Evolutionary conservation across 2,329 filamentous ascomycete genomes (phyloP), one percentile per base, ranked within the genome.

Genomic region (Fusarium xylarioides): DNA sequence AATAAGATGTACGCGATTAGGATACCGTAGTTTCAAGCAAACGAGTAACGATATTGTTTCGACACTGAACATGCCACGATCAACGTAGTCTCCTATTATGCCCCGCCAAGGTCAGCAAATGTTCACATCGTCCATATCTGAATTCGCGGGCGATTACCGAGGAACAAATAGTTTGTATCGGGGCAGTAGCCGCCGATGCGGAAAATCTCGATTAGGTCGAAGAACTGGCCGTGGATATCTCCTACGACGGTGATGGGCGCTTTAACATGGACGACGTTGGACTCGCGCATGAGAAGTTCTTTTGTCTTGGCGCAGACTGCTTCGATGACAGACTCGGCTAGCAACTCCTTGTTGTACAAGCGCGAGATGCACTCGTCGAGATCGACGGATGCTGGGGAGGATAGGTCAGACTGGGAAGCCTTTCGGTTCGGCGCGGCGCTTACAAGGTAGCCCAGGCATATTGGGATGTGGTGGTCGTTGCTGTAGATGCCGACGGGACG

Each of bases 291-390:
- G 77, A 99, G 89, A 77, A 99, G 88, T 86, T 99, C 96, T 82
- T 99, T 99, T 28, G 97, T 96, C 83, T 99, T 99, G 83, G 96
- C 95, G 86, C 96, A 99, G 90, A 99, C 95, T 79, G 96, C 96
- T 86, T 99, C 96, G 83, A 99, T 95, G 75, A 99, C 95, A 46
- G 95, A 97, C 84, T 99, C 96, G 79, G 96, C 95, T 66, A 99
- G 90, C 68, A 99, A 90, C 83, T 98, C 96, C 82, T 97, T 98
- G 81, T 96, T 95, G 85, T 98, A 98, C 60, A 99, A 90, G 76
- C 95, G 93, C 81, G 94, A 91, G 85, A 99, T 98, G 85, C 96
- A 99, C 89, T 98, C 95, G 86, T 99, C 96, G 79, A 99, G 91
- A 83, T 99, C 95, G 85, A 99, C 95, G 84, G 94, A 97, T 78